Evolutionary conservation across 2,329 filamentous ascomycete genomes (phyloP), one percentile per base, ranked within the genome.

Genomic region (Aureobasidium pullulans): DNA sequence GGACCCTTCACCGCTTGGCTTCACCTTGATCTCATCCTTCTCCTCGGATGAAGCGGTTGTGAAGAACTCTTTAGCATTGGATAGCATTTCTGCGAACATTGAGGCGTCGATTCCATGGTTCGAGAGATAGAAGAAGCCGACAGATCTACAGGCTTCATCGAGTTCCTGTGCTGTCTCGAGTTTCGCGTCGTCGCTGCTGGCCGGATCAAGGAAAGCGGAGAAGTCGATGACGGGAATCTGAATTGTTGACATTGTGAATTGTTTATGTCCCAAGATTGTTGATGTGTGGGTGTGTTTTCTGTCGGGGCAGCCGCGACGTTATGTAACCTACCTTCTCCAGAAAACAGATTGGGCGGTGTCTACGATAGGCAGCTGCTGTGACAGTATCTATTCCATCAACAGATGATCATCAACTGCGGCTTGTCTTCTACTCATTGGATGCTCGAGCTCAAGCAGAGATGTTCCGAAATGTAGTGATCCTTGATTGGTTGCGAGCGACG

Each of bases 81-180:
- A 42, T 2, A 59, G 46, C 56, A 49, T 59, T 2, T 43, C 11
- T 1, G 15, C 4, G 13, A 59, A 39, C 1, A 59, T 10, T 10
- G 44, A 13, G 6, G 34, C 4, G 23, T 47, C 44, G 11, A 59
- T 49, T 3, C 56, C 56, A 29, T 59, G 56, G 4, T 46, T 28
- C 28, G 56, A 50, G 19, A 59, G 56, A 9, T 59, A 59, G 7
- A 59, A 59, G 37, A 59, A 59, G 19, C 56, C 56, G 3, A 56
- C 52, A 13, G 44, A 39, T n/a, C 52, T 39, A 28, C 52, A 56
- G 34, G 52, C 52, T 34, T 46, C n/a, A 15, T 56, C 52, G 15
- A 56, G 52, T 13, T 36, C 31, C 39, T 56, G 46, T 5, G 52
- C 52, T 34, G 31, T 34, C 15, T 34, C 19, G 39, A 56, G 40